Base-by-base conservation (phyloP, 2,329 filamentous ascomycete species). In the Corinectria fuckeliana region DNA sequence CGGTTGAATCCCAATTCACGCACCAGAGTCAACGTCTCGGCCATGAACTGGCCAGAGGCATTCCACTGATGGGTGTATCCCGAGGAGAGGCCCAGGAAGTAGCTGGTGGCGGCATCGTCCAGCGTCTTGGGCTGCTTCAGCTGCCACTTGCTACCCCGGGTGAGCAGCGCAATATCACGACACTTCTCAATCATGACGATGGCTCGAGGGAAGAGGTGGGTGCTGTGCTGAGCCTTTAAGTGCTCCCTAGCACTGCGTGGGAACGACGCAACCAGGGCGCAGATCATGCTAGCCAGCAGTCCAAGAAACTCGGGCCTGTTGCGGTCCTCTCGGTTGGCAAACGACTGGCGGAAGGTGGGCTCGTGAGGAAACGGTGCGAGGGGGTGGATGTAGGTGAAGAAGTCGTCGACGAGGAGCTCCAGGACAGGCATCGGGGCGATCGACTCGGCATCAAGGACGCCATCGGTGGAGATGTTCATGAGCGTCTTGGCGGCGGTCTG, bases 321-420 rank as follows among this genome's bases (percentile, higher is more conserved):
- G 51, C 87, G 81, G 71, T 92, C 90, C 69, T 91, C 85, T 30
- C 90, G 82, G 54, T 83, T 82, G 7, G 82, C 81, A 73, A 92
- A 91, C 1, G 87, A 87, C 61, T 87, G 83, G 20, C 90, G 84
- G 72, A 93, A 93, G 4, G 89, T 90, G 0, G 90, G 89, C 71
- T 93, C 89, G 73, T 93, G 91, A 0, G 91, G 91, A 57, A 93
- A 93, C 0, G 91, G 91, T 58, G 85, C 86, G 8, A 93, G 81
- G 1, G 91, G 91, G 67, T 93, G 89, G 52, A 93, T 89, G 72
- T 92, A 92, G 16, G 88, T 92, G 76, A 93, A 93, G 81, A 91
- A 93, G 77, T 93, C 91, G 72, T 93, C 89, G 57, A 93, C 85
- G 14, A 93, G 80, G 2, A 89, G 81, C 68, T 89, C 83, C 51